Conservation (phyloP, 176 grass and related monocot genomes). For the Musa schizocarpa region DNA sequence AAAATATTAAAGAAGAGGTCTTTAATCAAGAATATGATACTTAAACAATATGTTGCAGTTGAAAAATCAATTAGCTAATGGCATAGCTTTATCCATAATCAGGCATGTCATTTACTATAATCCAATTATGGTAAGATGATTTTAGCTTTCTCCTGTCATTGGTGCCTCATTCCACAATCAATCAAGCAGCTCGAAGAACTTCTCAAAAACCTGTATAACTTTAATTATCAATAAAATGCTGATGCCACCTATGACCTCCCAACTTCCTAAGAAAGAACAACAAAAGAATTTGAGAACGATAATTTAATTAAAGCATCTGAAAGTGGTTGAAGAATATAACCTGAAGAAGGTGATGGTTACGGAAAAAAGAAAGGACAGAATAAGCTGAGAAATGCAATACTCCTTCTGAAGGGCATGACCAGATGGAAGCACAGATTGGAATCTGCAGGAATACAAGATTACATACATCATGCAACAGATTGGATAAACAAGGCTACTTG, state of each 20-base stretch:
- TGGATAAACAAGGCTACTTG: not conserved
- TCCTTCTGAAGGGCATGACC: constrained; percentile 73
- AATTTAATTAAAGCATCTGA: not conserved
- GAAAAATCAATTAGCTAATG: not conserved
- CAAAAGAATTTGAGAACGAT: not conserved
- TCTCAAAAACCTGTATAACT: no score
- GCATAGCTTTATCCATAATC: not conserved
- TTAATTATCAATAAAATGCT: no score
- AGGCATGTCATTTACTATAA: not conserved
- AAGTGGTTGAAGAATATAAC: constrained; percentile 6
- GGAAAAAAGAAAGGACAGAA: constrained; percentile 80
- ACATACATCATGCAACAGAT: not conserved
- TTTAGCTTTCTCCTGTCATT: no score
- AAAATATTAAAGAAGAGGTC: not conserved
- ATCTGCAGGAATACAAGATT: constrained; percentile 31
- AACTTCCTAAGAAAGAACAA: not conserved
- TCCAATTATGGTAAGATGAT: no score
- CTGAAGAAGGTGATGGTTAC: constrained; percentile 81
- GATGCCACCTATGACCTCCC: no score
- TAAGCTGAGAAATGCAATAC: constrained; percentile 73
- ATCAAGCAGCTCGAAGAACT: no score
- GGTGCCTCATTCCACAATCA: no score
- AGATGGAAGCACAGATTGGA: constrained; percentile 72
- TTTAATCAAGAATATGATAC: not conserved
- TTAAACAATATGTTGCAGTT: not conserved